A percentile compares a stretch with the other conserved stretches of the same genome.
These are phyloP conservation scores for Backusella luteola DNA, from an alignment of 192 early-diverging fungal genomes.

Conservation along the genomic window DNA sequence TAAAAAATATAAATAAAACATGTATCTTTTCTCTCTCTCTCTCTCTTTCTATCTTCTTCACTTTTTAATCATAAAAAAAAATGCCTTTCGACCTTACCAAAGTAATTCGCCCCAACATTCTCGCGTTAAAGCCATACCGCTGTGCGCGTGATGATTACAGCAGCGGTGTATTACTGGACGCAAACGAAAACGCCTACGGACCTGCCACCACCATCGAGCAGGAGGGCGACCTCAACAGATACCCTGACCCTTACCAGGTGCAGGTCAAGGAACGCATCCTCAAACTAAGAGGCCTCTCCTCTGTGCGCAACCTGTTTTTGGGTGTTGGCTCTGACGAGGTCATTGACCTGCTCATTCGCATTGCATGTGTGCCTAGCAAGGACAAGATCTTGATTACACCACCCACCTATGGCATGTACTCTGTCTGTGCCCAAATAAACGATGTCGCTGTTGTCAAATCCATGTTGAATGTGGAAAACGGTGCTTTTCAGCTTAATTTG, in stretches of 20 bases:
- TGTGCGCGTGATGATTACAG: slow-evolving; percentile 98
- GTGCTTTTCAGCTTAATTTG: slow-evolving; percentile 63
- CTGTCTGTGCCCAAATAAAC: slow-evolving; percentile 89
- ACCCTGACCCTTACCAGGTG: slow-evolving; percentile 94
- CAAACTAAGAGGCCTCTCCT: slow-evolving; percentile 66
- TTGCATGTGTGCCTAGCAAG: slow-evolving; percentile 85
- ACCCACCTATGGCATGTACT: slow-evolving; percentile 99
- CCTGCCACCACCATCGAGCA: slow-evolving; percentile 35
- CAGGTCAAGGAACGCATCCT: slow-evolving; percentile 78
- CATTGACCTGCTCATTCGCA: slow-evolving; percentile 87
- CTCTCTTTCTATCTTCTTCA: not conserved
- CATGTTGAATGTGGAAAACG: slow-evolving; percentile 72
- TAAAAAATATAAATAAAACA: not conserved
- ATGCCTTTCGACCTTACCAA: slow-evolving; percentile 59
- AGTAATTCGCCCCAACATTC: slow-evolving; percentile 81
- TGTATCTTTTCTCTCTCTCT: not conserved
- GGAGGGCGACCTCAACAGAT: slow-evolving; percentile 76
- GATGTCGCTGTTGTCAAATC: slow-evolving; percentile 91
- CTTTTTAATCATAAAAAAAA: not conserved
- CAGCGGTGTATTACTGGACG: slow-evolving; percentile 93
- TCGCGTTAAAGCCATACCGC: slow-evolving; percentile 84
- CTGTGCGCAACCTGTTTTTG: slow-evolving; percentile 78
- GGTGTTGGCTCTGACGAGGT: slow-evolving; percentile 98
- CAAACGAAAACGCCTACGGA: slow-evolving; percentile 98
- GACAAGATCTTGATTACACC: slow-evolving; percentile 95